Conservation (phyloP, 768 basidiomycete genomes). For the Xanthoconium stramineum region DNA sequence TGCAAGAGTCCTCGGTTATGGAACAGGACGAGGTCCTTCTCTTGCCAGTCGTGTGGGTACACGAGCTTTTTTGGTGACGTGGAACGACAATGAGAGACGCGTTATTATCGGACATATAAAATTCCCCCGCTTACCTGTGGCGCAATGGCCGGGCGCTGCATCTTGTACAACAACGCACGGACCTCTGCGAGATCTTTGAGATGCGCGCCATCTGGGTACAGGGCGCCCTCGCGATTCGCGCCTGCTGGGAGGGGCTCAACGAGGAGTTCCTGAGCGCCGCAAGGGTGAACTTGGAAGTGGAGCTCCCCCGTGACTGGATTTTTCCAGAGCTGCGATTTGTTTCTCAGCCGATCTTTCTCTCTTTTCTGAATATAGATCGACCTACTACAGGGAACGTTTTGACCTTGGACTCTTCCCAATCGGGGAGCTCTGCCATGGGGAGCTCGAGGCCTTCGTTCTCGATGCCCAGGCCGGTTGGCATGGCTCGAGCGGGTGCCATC, state of each 20-base stretch:
- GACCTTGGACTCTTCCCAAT: slow-evolving; percentile 76
- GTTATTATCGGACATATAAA: neutral
- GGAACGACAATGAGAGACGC: neutral
- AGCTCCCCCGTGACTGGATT: slow-evolving; percentile 81
- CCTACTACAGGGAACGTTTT: slow-evolving; percentile 68
- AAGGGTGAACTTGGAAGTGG: slow-evolving; percentile 90
- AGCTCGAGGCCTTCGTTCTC: slow-evolving; percentile 75
- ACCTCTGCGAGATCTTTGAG: slow-evolving; percentile 71
- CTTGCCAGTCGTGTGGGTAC: slow-evolving; percentile 86
- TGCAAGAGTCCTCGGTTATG: slow-evolving; percentile 72
- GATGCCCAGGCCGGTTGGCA: slow-evolving; percentile 80
- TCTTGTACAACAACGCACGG: slow-evolving; percentile 71
- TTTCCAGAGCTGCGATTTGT: slow-evolving; percentile 69
- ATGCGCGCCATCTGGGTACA: slow-evolving; percentile 82
- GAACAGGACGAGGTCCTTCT: slow-evolving; percentile 64
- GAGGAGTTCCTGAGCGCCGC: slow-evolving; percentile 62
- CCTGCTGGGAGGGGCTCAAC: slow-evolving; percentile 71
- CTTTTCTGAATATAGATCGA: neutral
- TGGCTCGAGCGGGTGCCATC: slow-evolving; percentile 77
- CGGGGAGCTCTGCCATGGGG: slow-evolving; percentile 61
- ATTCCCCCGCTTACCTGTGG: slow-evolving; percentile 46
- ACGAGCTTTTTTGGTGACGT: slow-evolving; percentile 43
- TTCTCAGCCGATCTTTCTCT: neutral
- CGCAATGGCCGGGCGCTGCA: slow-evolving; percentile 88
- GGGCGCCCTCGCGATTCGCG: slow-evolving; percentile 53